Base-by-base conservation (phyloP, 176 grass and related monocot genomes). In the Typha latifolia region DNA sequence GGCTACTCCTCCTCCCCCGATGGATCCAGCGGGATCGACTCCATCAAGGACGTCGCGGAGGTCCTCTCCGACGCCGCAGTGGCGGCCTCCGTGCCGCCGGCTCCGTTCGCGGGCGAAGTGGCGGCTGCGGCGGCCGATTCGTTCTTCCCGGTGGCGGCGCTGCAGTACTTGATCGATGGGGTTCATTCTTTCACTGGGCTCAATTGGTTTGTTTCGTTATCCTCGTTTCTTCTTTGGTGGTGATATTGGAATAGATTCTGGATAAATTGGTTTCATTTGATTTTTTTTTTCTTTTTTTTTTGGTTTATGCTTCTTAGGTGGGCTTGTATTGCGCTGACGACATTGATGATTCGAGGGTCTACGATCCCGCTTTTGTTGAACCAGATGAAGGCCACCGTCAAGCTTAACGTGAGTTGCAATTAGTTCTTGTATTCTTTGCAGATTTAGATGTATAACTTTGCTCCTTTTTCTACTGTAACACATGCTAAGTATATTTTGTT, bases 91-190 rank as follows among this genome's bases (percentile, higher is more conserved):
- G 49, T 75, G 12, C 66, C 75, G 4, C 89, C 94, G 76, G 80
- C 75, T 47, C 76, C 89, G 23, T 92, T 90, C 68, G 79, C 86
- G 4, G 94, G 94, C 15, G 94, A 99, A 72, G 94, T 99, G 19
- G 86, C 94, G 1, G 89, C 94, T 1, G 94, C 94, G 23, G 94
- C 94, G 6, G 83, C 71, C 0, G 94, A 85, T 63, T 85, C 83
- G 0, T 99, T 85, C 66, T 21, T 73, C 55, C 85, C 86, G 4
- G 81, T 93, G 11, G 89, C 89, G 2, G 89, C 76, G 7, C 94
- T 99, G 51, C 94, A 99, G 78, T 80, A 93, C 73, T 9, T 99
- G 23, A 93, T 99, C 31, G 94, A 99, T 37, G 22, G 61, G 0
- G 21, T 99, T 49, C 94, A 99, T 78, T 73, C 66, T 47, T 82